Evolutionary conservation across 257 asterid species (phyloP), one percentile per base, ranked within the genome.

Genomic region (Solanum ossicruentum): DNA sequence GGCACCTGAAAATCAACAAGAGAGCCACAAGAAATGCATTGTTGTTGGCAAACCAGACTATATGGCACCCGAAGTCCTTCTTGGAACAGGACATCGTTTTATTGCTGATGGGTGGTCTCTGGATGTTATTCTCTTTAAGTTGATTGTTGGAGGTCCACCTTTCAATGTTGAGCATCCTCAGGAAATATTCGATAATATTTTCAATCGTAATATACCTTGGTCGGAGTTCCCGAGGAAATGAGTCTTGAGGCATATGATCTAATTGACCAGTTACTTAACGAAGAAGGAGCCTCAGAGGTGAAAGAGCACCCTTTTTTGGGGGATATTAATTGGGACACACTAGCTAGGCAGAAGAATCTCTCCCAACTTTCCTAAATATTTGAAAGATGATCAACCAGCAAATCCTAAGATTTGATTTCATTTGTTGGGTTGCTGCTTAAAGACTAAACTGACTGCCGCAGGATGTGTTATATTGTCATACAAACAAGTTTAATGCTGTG

Each of bases 1-100:
- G 56, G 89, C 91, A 75, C 87, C 93, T 8, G 92, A 93, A 88
- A 93, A 90, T 89, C 98, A 93, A 83, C 91, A 89, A 84, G 98
- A 91, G 88, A 90, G 98, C 91, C 97, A 93, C 67, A 90, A 92
- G 65, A 94, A 94, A 83, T 97, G 98, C 82, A 93, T 98, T 9
- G 99, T 97, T 88, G 99, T 95, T 86, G 99, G 99, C 81, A 96
- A 98, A 77, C 99, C 98, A 75, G 99, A 96, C 88, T 96, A 96
- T 90, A 89, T 96, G 93, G 99, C 99, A 82, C 99, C 98, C 65
- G 99, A 96, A 89, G 95, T 96, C 88, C 99, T 96, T 90, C 94
- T 96, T 79, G 98, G 99, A 91, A 96, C 98, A 83, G 98, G 99
- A 75, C 99, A 96, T 85, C 98, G 98, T 96, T 82, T 55, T 28